A percentile compares a stretch with the other conserved stretches of the same genome.
phyloP scores from a whole-genome alignment of 139 green algal species.

The Micromonas pusilla region DNA sequence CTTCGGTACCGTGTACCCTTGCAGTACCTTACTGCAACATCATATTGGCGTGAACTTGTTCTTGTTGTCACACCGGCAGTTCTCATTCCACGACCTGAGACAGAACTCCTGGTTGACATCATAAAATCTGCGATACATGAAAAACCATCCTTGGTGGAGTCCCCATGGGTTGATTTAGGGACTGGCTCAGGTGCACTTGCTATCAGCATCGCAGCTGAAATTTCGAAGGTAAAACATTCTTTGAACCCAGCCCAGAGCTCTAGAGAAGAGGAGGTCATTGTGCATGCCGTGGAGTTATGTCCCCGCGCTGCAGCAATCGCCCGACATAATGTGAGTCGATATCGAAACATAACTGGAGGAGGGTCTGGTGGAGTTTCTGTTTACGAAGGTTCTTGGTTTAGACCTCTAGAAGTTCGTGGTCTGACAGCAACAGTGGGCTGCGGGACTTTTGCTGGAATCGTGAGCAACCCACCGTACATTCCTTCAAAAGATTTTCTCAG shows the following conservation, averaged over 20 bases:
- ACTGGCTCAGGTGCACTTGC: conserved; percentile 15
- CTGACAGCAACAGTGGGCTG: not conserved
- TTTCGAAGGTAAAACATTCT: not conserved
- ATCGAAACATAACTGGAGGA: not conserved
- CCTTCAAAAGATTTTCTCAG: not conserved
- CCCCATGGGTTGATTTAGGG: conserved; percentile 21
- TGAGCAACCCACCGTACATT: conserved; percentile 19
- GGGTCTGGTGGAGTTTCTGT: not conserved
- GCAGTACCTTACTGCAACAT: conserved; percentile 3
- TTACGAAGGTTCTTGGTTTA: conserved; percentile 17
- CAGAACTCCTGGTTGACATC: conserved; percentile 17
- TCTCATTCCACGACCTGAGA: conserved; percentile 23
- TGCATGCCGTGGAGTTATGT: not conserved
- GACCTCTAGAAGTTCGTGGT: not conserved
- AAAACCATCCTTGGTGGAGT: not conserved
- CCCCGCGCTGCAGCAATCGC: not conserved
- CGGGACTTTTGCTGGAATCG: conserved; percentile 4
- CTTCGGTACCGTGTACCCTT: not conserved
- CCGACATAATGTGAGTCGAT: not conserved
- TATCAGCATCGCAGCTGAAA: not conserved
- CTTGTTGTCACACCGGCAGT: not conserved
- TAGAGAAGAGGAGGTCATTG: not conserved
- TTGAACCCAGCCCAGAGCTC: not conserved
- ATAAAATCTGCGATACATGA: not conserved
- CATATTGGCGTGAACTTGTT: not conserved